phyloP scores from a whole-genome alignment of 1,139 yeast species.

The Sugiyamaella sp. region DNA sequence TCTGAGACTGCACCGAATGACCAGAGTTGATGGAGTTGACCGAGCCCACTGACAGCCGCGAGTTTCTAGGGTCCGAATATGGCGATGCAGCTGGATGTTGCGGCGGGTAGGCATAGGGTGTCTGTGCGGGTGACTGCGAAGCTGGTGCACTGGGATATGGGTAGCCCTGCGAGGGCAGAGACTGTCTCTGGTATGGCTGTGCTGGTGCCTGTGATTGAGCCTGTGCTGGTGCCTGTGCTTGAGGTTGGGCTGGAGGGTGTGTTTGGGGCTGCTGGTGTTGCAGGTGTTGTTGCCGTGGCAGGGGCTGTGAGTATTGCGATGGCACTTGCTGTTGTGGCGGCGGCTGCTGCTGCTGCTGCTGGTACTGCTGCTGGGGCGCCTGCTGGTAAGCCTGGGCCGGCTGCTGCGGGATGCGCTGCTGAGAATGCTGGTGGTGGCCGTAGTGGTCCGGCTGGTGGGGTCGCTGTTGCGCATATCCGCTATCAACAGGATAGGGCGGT shows the following conservation, averaged over 20 bases:
- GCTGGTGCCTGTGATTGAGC: neutral
- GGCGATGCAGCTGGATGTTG: conserved; percentile 4
- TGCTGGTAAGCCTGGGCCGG: neutral
- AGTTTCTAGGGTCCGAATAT: conserved; percentile 10
- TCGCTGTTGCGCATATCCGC: neutral
- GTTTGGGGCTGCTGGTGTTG: neutral
- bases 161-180: too few relatives aligned
- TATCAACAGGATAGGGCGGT: conserved; percentile 19
- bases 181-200: too few relatives aligned
- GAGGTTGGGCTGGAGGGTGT: too few relatives aligned
- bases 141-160: too few relatives aligned
- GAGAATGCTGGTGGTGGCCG: conserved; percentile 19
- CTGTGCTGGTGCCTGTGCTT: neutral
- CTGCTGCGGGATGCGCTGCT: neutral
- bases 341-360: neutral
- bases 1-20: neutral
- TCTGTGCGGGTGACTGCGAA: neutral
- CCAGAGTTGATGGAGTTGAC: conserved; percentile 2
- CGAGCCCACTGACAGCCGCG: conserved; percentile 9
- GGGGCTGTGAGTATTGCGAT: neutral
- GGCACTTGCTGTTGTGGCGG: neutral
- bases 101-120: conserved; percentile 4
- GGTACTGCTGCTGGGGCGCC: neutral
- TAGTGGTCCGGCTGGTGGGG: conserved; percentile 17
- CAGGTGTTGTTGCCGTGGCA: neutral